Percentiles rank a stretch among this genome's conserved stretches.
Conservation (phyloP, 257 asterid genomes). For the Primulina eburnea region DNA sequence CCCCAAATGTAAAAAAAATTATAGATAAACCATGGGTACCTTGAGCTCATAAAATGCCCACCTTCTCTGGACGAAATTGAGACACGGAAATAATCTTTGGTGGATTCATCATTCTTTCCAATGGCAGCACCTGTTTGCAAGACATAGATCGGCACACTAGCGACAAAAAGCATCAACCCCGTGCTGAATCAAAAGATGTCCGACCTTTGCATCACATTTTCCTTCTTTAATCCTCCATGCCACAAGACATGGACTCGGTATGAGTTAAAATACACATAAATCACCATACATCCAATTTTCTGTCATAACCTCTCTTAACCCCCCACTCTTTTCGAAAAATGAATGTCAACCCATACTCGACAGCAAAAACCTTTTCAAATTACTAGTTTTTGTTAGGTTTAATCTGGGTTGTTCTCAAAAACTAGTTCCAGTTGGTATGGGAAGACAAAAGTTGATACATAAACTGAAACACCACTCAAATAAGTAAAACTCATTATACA, state of each 20-base stretch:
- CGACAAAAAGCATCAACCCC: background rate
- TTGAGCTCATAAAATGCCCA: slow-evolving; percentile 56
- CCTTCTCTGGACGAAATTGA: slow-evolving; percentile 99
- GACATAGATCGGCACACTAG: slow-evolving; percentile 24
- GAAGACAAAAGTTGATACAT: background rate
- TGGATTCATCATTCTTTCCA: slow-evolving; percentile 65
- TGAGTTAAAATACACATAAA: background rate
- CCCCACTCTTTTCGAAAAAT: background rate
- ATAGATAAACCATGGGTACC: slow-evolving; percentile 40
- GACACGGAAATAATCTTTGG: slow-evolving; percentile 82
- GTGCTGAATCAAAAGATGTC: background rate
- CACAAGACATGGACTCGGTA: slow-evolving; percentile 8
- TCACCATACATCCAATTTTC: background rate
- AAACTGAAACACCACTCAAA: slow-evolving; percentile 4
- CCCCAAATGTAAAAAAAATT: slow-evolving; percentile 16
- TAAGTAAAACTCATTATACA: slow-evolving; percentile 3
- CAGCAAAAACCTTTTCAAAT: slow-evolving; percentile 1
- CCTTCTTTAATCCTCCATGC: slow-evolving; percentile 5
- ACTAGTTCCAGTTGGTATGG: background rate
- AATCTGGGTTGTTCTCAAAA: background rate
- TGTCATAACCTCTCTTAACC: background rate
- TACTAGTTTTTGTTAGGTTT: slow-evolving; percentile 6
- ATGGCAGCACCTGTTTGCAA: slow-evolving; percentile 59
- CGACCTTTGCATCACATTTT: background rate
- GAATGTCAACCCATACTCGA: slow-evolving; percentile 4